Evolutionary conservation across 352 stramenopile genomes (phyloP), one percentile per base, ranked within the genome.

Genomic region (Paralagenidium karlingii): DNA sequence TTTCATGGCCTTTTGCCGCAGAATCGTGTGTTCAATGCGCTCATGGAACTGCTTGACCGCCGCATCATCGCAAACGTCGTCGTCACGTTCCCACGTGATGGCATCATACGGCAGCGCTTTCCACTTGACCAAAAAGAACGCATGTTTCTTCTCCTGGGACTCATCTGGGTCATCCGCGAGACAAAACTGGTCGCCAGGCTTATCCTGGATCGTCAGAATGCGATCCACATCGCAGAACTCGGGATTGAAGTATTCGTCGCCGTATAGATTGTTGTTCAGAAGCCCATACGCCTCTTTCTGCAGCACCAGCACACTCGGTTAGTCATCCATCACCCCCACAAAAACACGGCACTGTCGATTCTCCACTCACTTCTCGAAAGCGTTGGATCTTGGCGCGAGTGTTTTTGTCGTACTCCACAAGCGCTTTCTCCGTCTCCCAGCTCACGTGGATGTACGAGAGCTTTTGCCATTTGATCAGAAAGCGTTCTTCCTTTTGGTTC

Each of bases 51-150:
- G 34, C n/a, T 71, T 40, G 11, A 94, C 61, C 7, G 79, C 79
- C 0, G 63, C 70, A 34, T 91, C 73, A 40, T 94, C 79, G 27
- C 80, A 54, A 10, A 99, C 90, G 61, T 99, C 96, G 45, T 97
- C 78, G 39, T 95, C 82, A 1, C 87, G 94, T 54, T 99, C 96
- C 96, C 96, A 99, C 11, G 94, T 98, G 33, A 96, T 94, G 15
- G 95, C 76, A 43, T 98, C 92, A 49, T 99, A 99, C 27, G 92
- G 64, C 22, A 98, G 63, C 15, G 87, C 91, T 38, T 95, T 96
- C 96, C 96, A 99, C 60, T 99, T 99, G 25, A 99, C 83, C 8
- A 99, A 67, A 50, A 98, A 99, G 55, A 98, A 97, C 42, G 82
- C 83, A 40, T 68, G 53, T 25, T 75, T 58, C 16, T 39, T 47